Percentiles rank a stretch among this genome's conserved stretches.
phyloP scores from a whole-genome alignment of 2,329 filamentous ascomycete species.

The Xylariaceae sp. region DNA sequence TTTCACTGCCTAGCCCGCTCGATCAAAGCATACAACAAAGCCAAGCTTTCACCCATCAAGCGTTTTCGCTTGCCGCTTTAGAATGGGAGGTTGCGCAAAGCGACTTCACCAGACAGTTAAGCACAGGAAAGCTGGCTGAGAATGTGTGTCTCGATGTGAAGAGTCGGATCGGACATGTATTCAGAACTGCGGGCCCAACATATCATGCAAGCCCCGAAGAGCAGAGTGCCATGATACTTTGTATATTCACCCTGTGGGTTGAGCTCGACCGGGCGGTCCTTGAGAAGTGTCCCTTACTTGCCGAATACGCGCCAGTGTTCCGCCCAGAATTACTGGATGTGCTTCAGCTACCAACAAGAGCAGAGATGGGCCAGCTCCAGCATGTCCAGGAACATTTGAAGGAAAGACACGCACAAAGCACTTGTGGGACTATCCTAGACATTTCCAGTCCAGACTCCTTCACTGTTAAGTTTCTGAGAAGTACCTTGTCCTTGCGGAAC shows the following conservation, averaged over 20 bases:
- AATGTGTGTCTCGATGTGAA: conserved; percentile 25
- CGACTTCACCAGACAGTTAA: neutral
- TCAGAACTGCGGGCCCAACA: conserved; percentile 27
- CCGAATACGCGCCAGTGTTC: conserved; percentile 48
- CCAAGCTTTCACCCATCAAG: conserved; percentile 18
- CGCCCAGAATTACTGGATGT: conserved; percentile 44
- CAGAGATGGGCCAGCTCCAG: conserved; percentile 47
- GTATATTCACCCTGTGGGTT: conserved; percentile 53
- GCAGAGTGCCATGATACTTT: conserved; percentile 48
- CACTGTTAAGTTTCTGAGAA: conserved; percentile 40
- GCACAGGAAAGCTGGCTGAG: neutral
- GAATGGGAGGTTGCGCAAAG: too few relatives aligned
- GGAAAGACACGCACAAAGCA: conserved; percentile 26
- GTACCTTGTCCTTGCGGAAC: conserved; percentile 22
- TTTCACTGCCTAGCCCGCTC: conserved; percentile 18
- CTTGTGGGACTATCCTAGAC: conserved; percentile 42
- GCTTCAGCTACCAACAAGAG: conserved; percentile 43
- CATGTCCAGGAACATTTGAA: conserved; percentile 45
- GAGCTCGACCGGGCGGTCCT: conserved; percentile 47
- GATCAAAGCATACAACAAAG: conserved; percentile 22
- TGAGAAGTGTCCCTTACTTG: conserved; percentile 40
- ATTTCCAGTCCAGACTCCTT: conserved; percentile 38
- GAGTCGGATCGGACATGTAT: conserved; percentile 32
- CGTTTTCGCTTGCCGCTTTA: conserved; percentile 16
- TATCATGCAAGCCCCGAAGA: conserved; percentile 44